Evolutionary conservation across 176 grass and related monocot species (phyloP).

Genomic region (Musa itinerans): DNA sequence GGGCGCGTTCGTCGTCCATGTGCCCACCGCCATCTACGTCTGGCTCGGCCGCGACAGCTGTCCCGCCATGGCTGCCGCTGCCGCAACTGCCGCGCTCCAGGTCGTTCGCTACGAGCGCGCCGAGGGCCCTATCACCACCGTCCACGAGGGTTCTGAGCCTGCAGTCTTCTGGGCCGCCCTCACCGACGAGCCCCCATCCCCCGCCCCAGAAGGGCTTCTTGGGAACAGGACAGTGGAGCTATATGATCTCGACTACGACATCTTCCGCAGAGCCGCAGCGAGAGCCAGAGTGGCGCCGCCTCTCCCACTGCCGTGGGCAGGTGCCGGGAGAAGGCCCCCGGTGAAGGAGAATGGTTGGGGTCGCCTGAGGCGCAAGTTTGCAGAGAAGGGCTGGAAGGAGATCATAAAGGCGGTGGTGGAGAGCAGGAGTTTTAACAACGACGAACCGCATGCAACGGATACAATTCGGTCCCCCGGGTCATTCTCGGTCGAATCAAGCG

Average conservation of each 20-base stretch:
- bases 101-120: conserved; percentile 38
- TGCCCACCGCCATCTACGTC: conserved; percentile 27
- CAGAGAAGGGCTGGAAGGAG: conserved; percentile 1
- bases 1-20: conserved; percentile 37
- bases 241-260: conserved; percentile 49
- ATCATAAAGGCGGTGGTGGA: conserved; percentile 2
- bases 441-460: background rate
- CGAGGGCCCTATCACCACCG: conserved; percentile 29
- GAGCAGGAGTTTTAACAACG: background rate
- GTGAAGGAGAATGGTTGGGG: conserved; percentile 18
- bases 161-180: conserved; percentile 32
- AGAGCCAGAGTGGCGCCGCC: conserved; percentile 6
- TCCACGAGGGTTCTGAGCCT: conserved; percentile 31
- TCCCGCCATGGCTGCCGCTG: conserved; percentile 25
- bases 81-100: conserved; percentile 28
- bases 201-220: conserved; percentile 3
- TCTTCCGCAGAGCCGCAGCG: conserved; percentile 30
- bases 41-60: conserved; percentile 36
- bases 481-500: conserved; percentile 19
- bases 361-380: conserved; percentile 11
- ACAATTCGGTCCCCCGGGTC: conserved; percentile 1
- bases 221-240: conserved; percentile 40
- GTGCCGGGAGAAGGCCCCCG: background rate
- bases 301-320: background rate
- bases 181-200: conserved; percentile 9